Percentiles rank a stretch among this genome's conserved stretches.
Evolutionary conservation across 257 asterid species (phyloP).

Genomic region (Solanum etuberosum): DNA sequence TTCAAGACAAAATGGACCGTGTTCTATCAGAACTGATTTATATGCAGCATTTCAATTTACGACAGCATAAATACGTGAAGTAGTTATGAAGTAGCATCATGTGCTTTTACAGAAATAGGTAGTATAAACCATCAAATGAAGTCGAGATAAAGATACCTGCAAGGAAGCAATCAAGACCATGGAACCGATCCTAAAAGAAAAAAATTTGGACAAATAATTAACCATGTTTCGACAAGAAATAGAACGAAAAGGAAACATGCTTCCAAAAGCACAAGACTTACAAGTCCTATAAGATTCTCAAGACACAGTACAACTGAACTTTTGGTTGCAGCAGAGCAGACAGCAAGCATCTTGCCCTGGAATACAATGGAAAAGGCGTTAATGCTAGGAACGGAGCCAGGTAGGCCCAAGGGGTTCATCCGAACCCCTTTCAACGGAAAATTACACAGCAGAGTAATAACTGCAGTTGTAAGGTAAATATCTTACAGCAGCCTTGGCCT

Average conservation of each 20-base stretch:
- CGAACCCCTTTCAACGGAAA: fast-evolving
- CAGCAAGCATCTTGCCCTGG: constrained; percentile 78
- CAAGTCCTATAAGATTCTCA: constrained; percentile 87
- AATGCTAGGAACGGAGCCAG: fast-evolving
- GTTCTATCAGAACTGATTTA: background rate
- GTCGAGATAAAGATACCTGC: constrained; percentile 54
- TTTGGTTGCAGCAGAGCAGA: constrained; percentile 98
- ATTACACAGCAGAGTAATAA: background rate
- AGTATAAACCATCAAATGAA: background rate
- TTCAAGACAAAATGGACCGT: background rate
- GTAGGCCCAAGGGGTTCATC: background rate
- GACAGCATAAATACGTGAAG: background rate
- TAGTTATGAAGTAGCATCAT: background rate
- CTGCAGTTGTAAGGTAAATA: background rate
- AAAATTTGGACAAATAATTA: background rate
- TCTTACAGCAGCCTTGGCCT: constrained; percentile 90
- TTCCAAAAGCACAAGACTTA: constrained; percentile 9
- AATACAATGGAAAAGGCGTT: constrained; percentile 4
- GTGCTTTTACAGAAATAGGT: background rate
- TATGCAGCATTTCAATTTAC: background rate
- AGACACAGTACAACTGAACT: constrained; percentile 86
- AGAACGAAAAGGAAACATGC: background rate
- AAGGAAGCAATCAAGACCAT: constrained; percentile 93
- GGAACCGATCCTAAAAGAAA: constrained; percentile 68
- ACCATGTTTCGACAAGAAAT: background rate